These are phyloP conservation scores for Obelidium mucronatum DNA, from an alignment of 192 early-diverging fungal species.

Conservation along the genomic window DNA sequence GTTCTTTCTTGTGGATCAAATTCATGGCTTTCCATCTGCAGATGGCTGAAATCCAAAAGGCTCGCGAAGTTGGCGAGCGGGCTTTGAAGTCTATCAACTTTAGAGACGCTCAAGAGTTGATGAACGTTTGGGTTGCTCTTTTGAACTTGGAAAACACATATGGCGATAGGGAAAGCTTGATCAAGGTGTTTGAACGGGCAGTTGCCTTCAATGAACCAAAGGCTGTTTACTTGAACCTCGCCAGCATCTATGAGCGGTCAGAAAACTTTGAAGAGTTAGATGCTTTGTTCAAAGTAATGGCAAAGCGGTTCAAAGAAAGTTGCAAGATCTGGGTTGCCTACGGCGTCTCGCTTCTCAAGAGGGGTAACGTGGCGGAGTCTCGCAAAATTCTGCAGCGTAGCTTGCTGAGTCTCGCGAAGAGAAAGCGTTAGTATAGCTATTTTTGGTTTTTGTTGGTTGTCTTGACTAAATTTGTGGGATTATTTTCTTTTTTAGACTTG, in stretches of 20 bases:
- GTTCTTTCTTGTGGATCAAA: conserved; percentile 98
- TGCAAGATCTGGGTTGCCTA: conserved; percentile 92
- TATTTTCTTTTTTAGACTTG: conserved; percentile 60
- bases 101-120: conserved; percentile 93
- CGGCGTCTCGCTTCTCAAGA: conserved; percentile 82
- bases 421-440: conserved; percentile 74
- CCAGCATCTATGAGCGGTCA: conserved; percentile 88
- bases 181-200: conserved; percentile 86
- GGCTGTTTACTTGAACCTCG: conserved; percentile 85
- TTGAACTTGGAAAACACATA: conserved; percentile 97
- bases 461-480: conserved; percentile 4
- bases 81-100: conserved; percentile 92
- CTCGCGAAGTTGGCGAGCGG: conserved; percentile 91
- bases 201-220: conserved; percentile 87
- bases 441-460: neutral
- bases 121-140: conserved; percentile 97
- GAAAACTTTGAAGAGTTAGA: conserved; percentile 74
- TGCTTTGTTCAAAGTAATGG: conserved; percentile 73
- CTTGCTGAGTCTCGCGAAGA: conserved; percentile 87
- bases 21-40: conserved; percentile 99
- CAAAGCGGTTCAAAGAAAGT: conserved; percentile 85
- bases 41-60: conserved; percentile 90
- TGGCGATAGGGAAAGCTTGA: conserved; percentile 82
- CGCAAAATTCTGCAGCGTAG: conserved; percentile 82
- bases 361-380: conserved; percentile 75